These are phyloP conservation scores for Sugiyamaella smithiae DNA, from an alignment of 805 yeast genomes.

Conservation along the genomic window DNA sequence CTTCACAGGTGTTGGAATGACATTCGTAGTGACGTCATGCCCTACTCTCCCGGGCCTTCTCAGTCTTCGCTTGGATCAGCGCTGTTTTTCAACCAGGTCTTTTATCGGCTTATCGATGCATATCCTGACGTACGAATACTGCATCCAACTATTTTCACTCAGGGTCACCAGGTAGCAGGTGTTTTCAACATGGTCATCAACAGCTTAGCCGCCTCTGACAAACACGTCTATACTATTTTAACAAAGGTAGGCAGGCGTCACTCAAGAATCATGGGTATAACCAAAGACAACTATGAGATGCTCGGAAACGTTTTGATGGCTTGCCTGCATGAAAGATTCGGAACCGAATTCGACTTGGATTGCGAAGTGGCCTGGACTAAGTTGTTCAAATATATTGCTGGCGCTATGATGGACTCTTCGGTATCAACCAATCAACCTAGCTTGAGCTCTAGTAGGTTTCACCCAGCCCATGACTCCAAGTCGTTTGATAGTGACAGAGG, in stretches of 20 bases:
- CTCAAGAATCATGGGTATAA: slow-evolving; percentile 70
- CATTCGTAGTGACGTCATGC: slow-evolving; percentile 1
- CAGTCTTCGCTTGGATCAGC: background rate
- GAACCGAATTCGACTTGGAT: slow-evolving; percentile 27
- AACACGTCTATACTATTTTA: slow-evolving; percentile 49
- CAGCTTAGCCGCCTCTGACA: slow-evolving; percentile 54
- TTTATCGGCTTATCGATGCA: background rate
- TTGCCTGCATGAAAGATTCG: slow-evolving; percentile 28
- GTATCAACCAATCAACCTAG: background rate
- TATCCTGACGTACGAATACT: slow-evolving; percentile 58
- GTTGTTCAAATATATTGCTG: slow-evolving; percentile 30
- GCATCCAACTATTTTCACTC: slow-evolving; percentile 75
- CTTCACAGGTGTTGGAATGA: background rate
- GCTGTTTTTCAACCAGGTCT: background rate
- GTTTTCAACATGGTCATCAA: slow-evolving; percentile 66
- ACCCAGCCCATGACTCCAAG: background rate
- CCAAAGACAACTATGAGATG: slow-evolving; percentile 34
- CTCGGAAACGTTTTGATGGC: slow-evolving; percentile 30
- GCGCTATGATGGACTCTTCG: slow-evolving; percentile 27
- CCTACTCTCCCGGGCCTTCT: background rate
- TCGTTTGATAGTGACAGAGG: background rate
- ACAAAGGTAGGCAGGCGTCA: slow-evolving; percentile 69
- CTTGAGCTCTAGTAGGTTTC: background rate
- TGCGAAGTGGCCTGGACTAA: slow-evolving; percentile 34
- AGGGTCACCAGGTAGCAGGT: slow-evolving; percentile 78